A percentile compares a stretch with the other conserved stretches of the same genome.
phyloP scores from a whole-genome alignment of 2,329 filamentous ascomycete species.

The Gaeumannomyces tritici region DNA sequence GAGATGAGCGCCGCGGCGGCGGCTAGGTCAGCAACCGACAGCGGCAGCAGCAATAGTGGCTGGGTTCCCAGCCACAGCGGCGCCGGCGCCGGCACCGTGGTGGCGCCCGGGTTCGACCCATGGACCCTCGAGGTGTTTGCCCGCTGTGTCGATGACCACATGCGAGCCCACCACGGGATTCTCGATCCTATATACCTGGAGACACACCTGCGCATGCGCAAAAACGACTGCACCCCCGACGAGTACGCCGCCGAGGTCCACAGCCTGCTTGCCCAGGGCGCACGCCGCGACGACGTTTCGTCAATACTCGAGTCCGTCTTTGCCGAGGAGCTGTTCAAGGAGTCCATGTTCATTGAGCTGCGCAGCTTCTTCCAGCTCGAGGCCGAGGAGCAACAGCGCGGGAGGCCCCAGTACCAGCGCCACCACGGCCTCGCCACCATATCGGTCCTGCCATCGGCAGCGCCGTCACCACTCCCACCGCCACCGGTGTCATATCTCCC shows the following conservation, averaged over 20 bases:
- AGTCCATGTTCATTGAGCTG: slow-evolving; percentile 2
- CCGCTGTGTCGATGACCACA: slow-evolving; percentile 3
- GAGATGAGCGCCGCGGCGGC: neutral
- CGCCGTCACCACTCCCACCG: neutral
- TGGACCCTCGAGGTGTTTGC: neutral
- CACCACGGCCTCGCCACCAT: neutral
- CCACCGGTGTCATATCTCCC: neutral
- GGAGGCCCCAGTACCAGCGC: neutral
- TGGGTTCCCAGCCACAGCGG: neutral
- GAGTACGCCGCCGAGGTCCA: slow-evolving; percentile 3
- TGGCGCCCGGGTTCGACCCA: neutral
- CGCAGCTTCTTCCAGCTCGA: neutral
- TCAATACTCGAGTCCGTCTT: slow-evolving; percentile 1
- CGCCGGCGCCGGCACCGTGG: neutral
- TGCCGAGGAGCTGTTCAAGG: slow-evolving; percentile 4
- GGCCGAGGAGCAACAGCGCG: neutral
- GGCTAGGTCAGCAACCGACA: neutral
- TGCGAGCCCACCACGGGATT: neutral
- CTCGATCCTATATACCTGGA: neutral
- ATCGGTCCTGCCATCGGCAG: neutral
- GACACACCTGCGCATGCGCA: slow-evolving; percentile 3
- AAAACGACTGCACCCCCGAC: neutral
- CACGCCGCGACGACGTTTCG: neutral
- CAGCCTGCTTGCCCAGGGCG: neutral
- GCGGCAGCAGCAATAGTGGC: neutral